Base-by-base conservation (phyloP, 441 rosid species). In the Metrosideros polymorpha region DNA sequence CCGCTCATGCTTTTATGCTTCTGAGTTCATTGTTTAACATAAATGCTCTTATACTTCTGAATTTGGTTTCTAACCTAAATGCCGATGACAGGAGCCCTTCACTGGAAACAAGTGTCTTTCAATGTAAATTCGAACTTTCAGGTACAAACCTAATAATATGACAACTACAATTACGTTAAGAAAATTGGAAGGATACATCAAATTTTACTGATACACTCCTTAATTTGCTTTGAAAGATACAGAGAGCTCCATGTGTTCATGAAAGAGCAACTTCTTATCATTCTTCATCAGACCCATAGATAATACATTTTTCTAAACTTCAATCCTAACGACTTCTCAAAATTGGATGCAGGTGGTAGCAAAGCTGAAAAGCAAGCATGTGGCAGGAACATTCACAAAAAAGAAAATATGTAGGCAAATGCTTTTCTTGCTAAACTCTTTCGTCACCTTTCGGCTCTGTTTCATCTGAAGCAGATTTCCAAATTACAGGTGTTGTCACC, bases 31-130 rank as follows among this genome's bases (percentile, higher is more conserved):
- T 71, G 17, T 71, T 47, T 22, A 22, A 35, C 79, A 35, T 9
- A 24, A 24, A 24, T 54, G 57, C n/a, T 24, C 24, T 39, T 35
- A 39, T 13, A 71, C 14, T 71, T 71, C 79, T 71, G 79, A 42
- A 39, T 35, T 71, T 5, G 15, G 47, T 71, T 35, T 52, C 51
- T 79, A 42, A 17, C n/a, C 52, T 82, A 53, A 85, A 25, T 61
- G 43, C 83, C 87, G 85, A 89, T 91, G 83, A 59, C 93, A 97
- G 99, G 98, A 86, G 99, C 90, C 86, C 93, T 96, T 75, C 99
- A 97, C 88, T 93, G 99, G 99, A 97, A 97, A 92, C 94, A 91
- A 93, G 96, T 96, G 88, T 96, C 99, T 84, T 92, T 97, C 88
- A 92, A 90, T 89, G 92, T 95, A 86, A 93, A 93, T 89, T 93